These are phyloP conservation scores for Didymella exigua DNA, from an alignment of 2,329 filamentous ascomycete species.

Conservation along the genomic window DNA sequence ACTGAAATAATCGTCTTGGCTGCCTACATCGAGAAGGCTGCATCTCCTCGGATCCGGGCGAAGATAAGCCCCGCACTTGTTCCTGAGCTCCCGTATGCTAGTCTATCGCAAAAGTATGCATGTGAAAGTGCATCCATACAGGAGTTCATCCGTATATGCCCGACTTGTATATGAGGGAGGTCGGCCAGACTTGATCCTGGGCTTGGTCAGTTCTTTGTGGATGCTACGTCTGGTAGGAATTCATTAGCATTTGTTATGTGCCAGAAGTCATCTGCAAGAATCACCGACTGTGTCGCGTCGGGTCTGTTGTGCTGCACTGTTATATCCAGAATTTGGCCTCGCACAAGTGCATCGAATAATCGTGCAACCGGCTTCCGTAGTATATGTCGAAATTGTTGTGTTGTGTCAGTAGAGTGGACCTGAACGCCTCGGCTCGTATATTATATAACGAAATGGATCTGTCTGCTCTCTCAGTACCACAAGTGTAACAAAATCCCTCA, in stretches of 20 bases:
- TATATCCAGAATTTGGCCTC: background rate
- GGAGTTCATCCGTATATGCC: background rate
- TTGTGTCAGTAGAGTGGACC: background rate
- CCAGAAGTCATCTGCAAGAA: background rate
- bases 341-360: too few relatives aligned
- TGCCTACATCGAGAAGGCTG: background rate
- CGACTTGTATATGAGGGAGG: background rate
- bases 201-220: background rate
- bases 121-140: background rate
- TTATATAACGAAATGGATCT: background rate
- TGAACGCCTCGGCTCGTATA: conserved; percentile 11
- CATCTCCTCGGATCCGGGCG: background rate
- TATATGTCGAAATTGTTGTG: background rate
- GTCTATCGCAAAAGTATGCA: background rate
- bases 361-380: background rate
- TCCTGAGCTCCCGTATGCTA: background rate
- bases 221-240: background rate
- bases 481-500: too few relatives aligned
- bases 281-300: background rate
- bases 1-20: background rate
- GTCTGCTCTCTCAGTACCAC: background rate
- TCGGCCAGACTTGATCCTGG: background rate
- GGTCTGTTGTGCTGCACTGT: background rate
- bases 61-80: conserved; percentile 5
- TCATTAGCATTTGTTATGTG: background rate